Conservation (phyloP, 768 basidiomycete species). For the Leccinum fibrillosum region DNA sequence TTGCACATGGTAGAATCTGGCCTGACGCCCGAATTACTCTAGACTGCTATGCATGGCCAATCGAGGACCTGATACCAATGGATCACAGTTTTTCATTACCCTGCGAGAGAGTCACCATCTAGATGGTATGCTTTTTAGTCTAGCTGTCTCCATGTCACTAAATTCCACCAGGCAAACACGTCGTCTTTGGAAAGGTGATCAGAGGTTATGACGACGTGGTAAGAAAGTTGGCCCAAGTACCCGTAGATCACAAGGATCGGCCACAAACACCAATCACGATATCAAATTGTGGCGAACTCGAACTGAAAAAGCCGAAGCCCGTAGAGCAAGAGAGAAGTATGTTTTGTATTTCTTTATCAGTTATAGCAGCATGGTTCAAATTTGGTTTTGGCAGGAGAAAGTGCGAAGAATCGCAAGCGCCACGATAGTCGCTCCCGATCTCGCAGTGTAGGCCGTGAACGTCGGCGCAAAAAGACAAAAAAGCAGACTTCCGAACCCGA, state of each 20-base stretch:
- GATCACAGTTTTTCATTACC: conserved; percentile 86
- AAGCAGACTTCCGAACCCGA: conserved; percentile 5
- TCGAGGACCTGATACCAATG: conserved; percentile 78
- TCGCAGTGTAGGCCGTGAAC: conserved; percentile 26
- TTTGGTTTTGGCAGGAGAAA: conserved; percentile 4
- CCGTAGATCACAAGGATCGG: conserved; percentile 72
- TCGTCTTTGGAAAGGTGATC: conserved; percentile 54
- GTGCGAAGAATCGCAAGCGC: conserved; percentile 18
- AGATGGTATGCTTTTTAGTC: conserved; percentile 45
- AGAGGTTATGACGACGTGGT: conserved; percentile 61
- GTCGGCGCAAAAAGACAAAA: conserved; percentile 29
- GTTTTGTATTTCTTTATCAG: neutral
- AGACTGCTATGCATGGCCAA: conserved; percentile 90
- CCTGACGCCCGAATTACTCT: neutral
- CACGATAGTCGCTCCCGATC: conserved; percentile 25
- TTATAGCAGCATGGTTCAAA: neutral
- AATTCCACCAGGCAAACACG: conserved; percentile 50
- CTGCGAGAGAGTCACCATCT: conserved; percentile 72
- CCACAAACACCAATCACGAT: conserved; percentile 67
- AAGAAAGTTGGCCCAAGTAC: conserved; percentile 55
- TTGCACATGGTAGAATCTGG: neutral
- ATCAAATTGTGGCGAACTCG: conserved; percentile 80
- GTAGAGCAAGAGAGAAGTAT: conserved; percentile 15
- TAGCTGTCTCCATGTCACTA: neutral
- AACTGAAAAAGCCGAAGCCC: conserved; percentile 44